Conservation (phyloP, 768 basidiomycete species). For the Baorangia bicolor region DNA sequence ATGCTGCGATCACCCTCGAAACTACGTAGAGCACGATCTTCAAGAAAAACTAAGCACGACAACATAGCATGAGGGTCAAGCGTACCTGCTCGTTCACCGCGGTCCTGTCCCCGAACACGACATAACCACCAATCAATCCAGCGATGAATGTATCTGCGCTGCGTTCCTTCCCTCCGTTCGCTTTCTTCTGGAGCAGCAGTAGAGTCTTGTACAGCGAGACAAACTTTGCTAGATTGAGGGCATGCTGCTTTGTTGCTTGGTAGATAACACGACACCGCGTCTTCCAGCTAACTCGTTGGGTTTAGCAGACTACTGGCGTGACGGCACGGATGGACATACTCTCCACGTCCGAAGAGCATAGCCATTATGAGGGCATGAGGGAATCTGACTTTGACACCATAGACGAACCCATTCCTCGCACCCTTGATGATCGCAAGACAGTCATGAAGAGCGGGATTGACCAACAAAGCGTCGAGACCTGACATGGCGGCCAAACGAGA, state of each 20-base stretch:
- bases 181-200: constrained; percentile 77
- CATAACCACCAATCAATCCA: constrained; percentile 87
- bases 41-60: constrained; percentile 5
- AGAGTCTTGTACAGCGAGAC: constrained; percentile 90
- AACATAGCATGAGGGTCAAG: constrained; percentile 1
- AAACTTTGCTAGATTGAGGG: constrained; percentile 89
- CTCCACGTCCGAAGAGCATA: constrained; percentile 86
- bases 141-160: constrained; percentile 87
- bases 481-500: constrained; percentile 21
- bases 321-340: constrained; percentile 51
- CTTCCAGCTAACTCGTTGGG: constrained; percentile 55
- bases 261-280: constrained; percentile 67
- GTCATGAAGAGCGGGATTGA: constrained; percentile 82
- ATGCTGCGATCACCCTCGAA: constrained; percentile 87
- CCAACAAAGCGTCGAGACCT: constrained; percentile 24
- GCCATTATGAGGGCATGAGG: constrained; percentile 98
- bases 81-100: constrained; percentile 91
- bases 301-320: constrained; percentile 7
- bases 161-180: constrained; percentile 80
- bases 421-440: constrained; percentile 93
- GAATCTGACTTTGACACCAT: constrained; percentile 88
- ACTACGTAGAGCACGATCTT: constrained; percentile 97
- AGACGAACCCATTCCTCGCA: constrained; percentile 86
- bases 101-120: constrained; percentile 82
- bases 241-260: constrained; percentile 86